Evolutionary conservation across 2,329 filamentous ascomycete species (phyloP).

Genomic region (Endoconidiophora polonica): DNA sequence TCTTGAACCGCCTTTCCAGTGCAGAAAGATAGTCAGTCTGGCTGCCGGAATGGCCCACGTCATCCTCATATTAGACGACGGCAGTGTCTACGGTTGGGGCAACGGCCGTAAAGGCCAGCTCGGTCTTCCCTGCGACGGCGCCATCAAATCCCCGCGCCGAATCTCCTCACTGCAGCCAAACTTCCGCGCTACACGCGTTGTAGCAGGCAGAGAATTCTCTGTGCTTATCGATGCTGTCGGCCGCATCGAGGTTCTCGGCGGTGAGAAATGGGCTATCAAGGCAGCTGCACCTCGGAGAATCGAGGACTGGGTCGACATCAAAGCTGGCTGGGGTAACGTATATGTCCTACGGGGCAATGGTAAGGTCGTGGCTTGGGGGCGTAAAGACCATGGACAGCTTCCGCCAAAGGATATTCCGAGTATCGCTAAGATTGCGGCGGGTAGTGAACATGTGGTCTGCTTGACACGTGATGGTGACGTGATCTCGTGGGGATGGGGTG

Average conservation of each 20-base stretch:
- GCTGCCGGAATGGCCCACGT: conserved; percentile 64
- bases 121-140: conserved; percentile 34
- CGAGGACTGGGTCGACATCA: conserved; percentile 47
- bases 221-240: conserved; percentile 33
- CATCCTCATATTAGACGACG: conserved; percentile 55
- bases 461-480: conserved; percentile 49
- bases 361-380: conserved; percentile 56
- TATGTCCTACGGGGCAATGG: conserved; percentile 51
- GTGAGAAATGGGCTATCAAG: conserved; percentile 54
- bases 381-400: conserved; percentile 72
- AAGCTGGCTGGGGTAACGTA: conserved; percentile 68
- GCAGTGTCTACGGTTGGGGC: conserved; percentile 77
- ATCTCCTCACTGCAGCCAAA: conserved; percentile 30
- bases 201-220: conserved; percentile 77
- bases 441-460: conserved; percentile 79
- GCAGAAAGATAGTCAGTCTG: conserved; percentile 39
- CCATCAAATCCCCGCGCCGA: conserved; percentile 43
- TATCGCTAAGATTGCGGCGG: conserved; percentile 52
- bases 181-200: conserved; percentile 50
- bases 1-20: no score
- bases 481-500: conserved; percentile 87
- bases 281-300: conserved; percentile 37
- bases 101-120: conserved; percentile 73
- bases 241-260: conserved; percentile 50
- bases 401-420: conserved; percentile 43